phyloP scores from a whole-genome alignment of 2,329 filamentous ascomycete species.

The Cordyceps pruinosa region DNA sequence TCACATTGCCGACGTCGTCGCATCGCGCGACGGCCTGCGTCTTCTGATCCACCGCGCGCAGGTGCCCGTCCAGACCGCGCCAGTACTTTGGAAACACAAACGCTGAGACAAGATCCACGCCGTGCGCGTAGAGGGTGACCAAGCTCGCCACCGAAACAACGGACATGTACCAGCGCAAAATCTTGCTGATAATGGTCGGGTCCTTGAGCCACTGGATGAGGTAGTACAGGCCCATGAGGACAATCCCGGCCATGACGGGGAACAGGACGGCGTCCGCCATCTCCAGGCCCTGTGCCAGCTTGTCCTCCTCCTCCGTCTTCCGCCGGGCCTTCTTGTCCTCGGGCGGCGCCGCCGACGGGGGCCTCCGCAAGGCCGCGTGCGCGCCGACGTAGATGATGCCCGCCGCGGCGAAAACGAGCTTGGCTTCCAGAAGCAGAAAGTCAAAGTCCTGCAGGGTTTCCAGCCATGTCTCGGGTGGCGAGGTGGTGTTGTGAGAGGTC shows the following conservation, averaged over 20 bases:
- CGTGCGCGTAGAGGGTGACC: conserved; percentile 65
- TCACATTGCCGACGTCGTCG: conserved; percentile 27
- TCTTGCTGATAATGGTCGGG: conserved; percentile 71
- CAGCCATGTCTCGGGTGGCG: conserved; percentile 24
- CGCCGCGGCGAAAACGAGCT: conserved; percentile 58
- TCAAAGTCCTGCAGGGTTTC: conserved; percentile 29
- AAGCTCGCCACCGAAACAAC: conserved; percentile 72
- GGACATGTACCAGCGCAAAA: conserved; percentile 79
- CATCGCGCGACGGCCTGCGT: conserved; percentile 32
- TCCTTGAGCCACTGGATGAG: conserved; percentile 85
- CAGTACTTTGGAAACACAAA: conserved; percentile 71
- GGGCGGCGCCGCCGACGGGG: conserved; percentile 64
- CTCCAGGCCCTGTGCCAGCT: conserved; percentile 42
- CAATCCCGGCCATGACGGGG: conserved; percentile 66
- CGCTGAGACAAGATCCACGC: conserved; percentile 54
- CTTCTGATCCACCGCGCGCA: conserved; percentile 41
- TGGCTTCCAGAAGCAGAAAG: conserved; percentile 39
- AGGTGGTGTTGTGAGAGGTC: conserved; percentile 20
- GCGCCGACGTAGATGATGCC: conserved; percentile 79
- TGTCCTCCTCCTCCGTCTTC: conserved; percentile 43
- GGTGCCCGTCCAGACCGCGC: conserved; percentile 33
- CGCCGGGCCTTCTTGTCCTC: conserved; percentile 39
- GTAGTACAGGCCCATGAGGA: conserved; percentile 73
- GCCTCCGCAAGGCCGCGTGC: conserved; percentile 77
- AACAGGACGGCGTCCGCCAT: conserved; percentile 79